These are phyloP conservation scores for Histomonas meleagridis DNA, from an alignment of 208 protist genomes.

Conservation along the genomic window DNA sequence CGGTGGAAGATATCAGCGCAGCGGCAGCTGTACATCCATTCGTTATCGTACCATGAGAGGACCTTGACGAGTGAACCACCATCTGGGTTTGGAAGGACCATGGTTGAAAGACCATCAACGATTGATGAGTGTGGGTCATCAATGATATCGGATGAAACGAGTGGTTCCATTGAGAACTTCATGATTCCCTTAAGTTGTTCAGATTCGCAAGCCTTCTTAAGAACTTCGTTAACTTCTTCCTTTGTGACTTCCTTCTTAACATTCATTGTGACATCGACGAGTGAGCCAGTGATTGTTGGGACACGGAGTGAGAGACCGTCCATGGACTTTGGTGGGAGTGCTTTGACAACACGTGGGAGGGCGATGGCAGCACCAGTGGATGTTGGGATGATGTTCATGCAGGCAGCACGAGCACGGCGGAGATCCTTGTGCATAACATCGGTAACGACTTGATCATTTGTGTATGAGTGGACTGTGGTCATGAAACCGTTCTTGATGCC, in stretches of 20 bases:
- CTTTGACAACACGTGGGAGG: slow-evolving; percentile 80
- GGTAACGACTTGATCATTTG: slow-evolving; percentile 94
- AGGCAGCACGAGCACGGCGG: slow-evolving; percentile 78
- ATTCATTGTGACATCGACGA: slow-evolving; percentile 87
- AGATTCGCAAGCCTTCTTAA: slow-evolving; percentile 66
- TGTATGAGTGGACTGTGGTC: slow-evolving; percentile 96
- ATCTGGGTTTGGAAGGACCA: slow-evolving; percentile 63
- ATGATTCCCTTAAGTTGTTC: slow-evolving; percentile 79
- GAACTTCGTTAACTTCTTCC: slow-evolving; percentile 59
- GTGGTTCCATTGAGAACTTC: slow-evolving; percentile 87
- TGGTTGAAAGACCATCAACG: slow-evolving; percentile 89
- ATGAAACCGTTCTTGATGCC: slow-evolving; percentile 81
- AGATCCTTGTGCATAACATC: slow-evolving; percentile 87
- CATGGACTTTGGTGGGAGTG: slow-evolving; percentile 61
- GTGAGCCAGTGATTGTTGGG: slow-evolving; percentile 87
- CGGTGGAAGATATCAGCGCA: slow-evolving; percentile 69
- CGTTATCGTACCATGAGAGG: slow-evolving; percentile 2
- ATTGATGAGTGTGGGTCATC: slow-evolving; percentile 76
- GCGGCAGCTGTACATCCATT: slow-evolving; percentile 63
- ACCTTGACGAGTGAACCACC: not conserved
- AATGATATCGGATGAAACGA: slow-evolving; percentile 94
- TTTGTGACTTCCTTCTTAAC: slow-evolving; percentile 74
- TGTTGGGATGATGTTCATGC: slow-evolving; percentile 94
- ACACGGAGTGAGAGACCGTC: slow-evolving; percentile 95
- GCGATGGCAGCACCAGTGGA: slow-evolving; percentile 93